These are phyloP conservation scores for Chlamydomonas incerta DNA, from an alignment of 139 green algal species.

Conservation along the genomic window DNA sequence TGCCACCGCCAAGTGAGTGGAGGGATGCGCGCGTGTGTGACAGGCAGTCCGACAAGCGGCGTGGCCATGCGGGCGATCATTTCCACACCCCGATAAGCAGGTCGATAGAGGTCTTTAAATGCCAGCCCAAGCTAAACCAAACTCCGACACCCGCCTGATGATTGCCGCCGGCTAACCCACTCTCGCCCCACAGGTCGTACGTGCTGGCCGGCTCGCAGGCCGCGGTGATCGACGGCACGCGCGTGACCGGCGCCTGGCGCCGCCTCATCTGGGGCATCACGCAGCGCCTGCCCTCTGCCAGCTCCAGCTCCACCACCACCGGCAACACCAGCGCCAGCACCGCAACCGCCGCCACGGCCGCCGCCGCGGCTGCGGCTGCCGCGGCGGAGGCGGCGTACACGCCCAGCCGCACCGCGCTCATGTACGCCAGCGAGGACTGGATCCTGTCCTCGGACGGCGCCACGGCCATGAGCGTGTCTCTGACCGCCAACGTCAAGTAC, in stretches of 20 bases:
- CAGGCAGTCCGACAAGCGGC: too few species aligned
- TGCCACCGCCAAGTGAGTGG: slow-evolving; percentile 13
- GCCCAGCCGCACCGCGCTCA: background rate
- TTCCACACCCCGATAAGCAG: too few species aligned
- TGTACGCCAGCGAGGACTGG: slow-evolving; percentile 22
- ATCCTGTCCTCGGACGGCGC: background rate
- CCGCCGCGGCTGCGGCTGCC: background rate
- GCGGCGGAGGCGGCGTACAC: background rate
- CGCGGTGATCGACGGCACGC: background rate
- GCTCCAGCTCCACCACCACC: background rate
- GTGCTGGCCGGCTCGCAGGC: slow-evolving; percentile 21
- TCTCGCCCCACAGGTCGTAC: background rate
- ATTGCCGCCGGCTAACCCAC: too few species aligned
- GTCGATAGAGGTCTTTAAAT: too few species aligned
- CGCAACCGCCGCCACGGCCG: background rate
- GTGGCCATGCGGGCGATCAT: too few species aligned
- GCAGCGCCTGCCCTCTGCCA: background rate
- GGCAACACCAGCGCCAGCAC: background rate
- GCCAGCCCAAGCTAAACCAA: too few species aligned
- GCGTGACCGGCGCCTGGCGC: slow-evolving; percentile 5
- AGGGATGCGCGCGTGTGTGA: too few species aligned
- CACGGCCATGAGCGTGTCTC: background rate
- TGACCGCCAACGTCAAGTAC: slow-evolving; percentile 21
- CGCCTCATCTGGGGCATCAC: slow-evolving; percentile 22
- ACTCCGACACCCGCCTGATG: too few species aligned